A percentile compares a stretch with the other conserved stretches of the same genome.
Evolutionary conservation across 495 filamentous ascomycete genomes (phyloP).

Genomic region (Aspergillus olivimuriae): DNA sequence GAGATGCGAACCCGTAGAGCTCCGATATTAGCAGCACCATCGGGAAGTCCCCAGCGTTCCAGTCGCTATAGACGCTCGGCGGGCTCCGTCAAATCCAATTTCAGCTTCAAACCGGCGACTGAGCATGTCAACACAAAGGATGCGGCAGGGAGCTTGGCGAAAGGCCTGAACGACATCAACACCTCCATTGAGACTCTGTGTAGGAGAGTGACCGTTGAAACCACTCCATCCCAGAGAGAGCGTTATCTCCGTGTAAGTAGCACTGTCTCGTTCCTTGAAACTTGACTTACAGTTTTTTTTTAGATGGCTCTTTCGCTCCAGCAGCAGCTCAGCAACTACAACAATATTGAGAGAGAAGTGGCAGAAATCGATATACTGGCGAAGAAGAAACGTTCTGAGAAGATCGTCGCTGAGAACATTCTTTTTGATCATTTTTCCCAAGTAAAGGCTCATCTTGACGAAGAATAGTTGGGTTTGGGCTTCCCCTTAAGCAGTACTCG

Average conservation of each 20-base stretch:
- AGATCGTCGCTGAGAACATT: constrained; percentile 4
- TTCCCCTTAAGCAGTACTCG: background rate
- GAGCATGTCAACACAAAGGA: background rate
- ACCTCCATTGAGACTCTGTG: constrained; percentile 7
- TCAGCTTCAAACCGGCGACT: background rate
- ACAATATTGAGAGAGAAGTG: constrained; percentile 5
- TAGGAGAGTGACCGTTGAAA: constrained; percentile 6
- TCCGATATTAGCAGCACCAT: constrained; percentile 7
- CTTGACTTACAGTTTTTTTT: constrained; percentile 1
- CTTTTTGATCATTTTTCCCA: constrained; percentile 9
- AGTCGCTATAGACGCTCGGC: background rate
- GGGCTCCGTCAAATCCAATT: background rate
- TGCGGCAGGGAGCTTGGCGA: background rate
- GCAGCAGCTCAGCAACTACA: constrained; percentile 11
- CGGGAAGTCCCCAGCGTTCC: constrained; percentile 11
- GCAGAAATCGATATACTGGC: constrained; percentile 6
- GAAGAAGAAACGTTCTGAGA: constrained; percentile 6
- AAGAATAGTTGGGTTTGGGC: constrained; percentile 8
- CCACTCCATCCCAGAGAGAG: constrained; percentile 8
- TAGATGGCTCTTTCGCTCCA: constrained; percentile 15
- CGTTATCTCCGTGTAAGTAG: constrained; percentile 13
- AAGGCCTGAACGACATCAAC: constrained; percentile 4
- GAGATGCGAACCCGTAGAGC: constrained; percentile 5
- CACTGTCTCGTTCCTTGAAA: background rate
- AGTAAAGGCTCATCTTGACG: constrained; percentile 8